Percentiles rank a stretch among this genome's conserved stretches.
phyloP scores from a whole-genome alignment of 208 protist genomes.

The Balamuthia mandrillaris region DNA sequence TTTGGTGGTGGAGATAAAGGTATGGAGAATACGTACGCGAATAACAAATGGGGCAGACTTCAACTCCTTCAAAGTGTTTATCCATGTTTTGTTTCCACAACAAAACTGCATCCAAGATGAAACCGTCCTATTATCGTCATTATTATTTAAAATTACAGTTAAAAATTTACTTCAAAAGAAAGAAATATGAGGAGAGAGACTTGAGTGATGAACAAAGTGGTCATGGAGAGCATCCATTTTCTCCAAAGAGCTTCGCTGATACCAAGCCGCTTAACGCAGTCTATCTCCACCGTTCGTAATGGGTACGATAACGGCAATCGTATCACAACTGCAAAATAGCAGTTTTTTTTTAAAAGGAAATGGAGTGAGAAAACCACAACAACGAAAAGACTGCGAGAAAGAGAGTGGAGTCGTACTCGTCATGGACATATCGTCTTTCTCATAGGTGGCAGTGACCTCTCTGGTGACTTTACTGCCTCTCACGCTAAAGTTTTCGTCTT shows the following conservation, averaged over 20 bases:
- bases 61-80: conserved; percentile 37
- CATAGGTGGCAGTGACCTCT: conserved; percentile 31
- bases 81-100: conserved; percentile 41
- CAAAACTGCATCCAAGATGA: conserved; percentile 18
- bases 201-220: conserved; percentile 34
- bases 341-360: too few species aligned
- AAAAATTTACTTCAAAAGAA: background rate
- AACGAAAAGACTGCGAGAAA: background rate
- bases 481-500: conserved; percentile 11
- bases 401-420: background rate
- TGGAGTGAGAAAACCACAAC: background rate
- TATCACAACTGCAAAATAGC: conserved; percentile 30
- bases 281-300: conserved; percentile 25
- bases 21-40: too few species aligned
- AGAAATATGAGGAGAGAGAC: background rate
- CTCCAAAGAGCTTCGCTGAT: conserved; percentile 35
- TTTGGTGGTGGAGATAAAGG: too few species aligned
- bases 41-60: conserved; percentile 38
- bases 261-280: conserved; percentile 1
- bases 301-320: conserved; percentile 6
- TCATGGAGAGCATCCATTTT: conserved; percentile 44
- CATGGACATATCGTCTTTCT: conserved; percentile 34
- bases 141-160: background rate
- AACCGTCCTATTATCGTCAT: background rate
- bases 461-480: conserved; percentile 16